Evolutionary conservation across 228 moss, liverwort and hornwort genomes (phyloP).

Genomic region (Sphagnum magellanicum): DNA sequence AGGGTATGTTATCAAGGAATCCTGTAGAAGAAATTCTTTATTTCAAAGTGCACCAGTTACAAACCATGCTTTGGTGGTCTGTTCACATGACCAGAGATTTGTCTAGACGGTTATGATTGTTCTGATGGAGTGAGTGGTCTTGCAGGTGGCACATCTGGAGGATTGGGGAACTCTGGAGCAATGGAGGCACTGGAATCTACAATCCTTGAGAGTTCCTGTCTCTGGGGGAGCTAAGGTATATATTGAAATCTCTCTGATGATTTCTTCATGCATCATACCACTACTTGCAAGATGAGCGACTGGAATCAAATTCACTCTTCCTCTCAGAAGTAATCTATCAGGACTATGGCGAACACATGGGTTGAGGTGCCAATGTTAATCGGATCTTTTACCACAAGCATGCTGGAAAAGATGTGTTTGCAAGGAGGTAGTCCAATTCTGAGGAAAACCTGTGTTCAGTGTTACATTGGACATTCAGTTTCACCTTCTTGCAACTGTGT

Average conservation of each 20-base stretch:
- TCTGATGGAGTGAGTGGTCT: neutral
- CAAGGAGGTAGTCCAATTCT: too few species aligned
- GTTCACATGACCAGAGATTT: neutral
- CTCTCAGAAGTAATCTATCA: neutral
- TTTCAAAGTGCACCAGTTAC: neutral
- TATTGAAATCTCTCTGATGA: too few species aligned
- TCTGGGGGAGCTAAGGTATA: constrained; percentile 92
- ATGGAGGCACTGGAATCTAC: constrained; percentile 96
- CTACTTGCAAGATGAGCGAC: neutral
- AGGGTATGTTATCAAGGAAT: too few species aligned
- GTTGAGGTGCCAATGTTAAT: too few species aligned
- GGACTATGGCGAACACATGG: too few species aligned
- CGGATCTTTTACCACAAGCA: too few species aligned
- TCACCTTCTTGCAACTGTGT: too few species aligned
- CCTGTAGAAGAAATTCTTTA: neutral
- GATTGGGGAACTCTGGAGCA: constrained; percentile 81
- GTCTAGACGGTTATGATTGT: neutral
- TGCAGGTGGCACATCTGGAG: constrained; percentile 74
- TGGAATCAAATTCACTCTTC: neutral
- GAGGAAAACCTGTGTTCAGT: neutral
- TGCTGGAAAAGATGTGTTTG: too few species aligned
- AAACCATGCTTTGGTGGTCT: neutral
- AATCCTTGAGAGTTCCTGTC: constrained; percentile 89
- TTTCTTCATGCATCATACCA: neutral
- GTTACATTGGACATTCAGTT: too few species aligned